A percentile compares a stretch with the other conserved stretches of the same genome.
phyloP scores from a whole-genome alignment of 2,329 filamentous ascomycete species.

The Penicillium glabrum region DNA sequence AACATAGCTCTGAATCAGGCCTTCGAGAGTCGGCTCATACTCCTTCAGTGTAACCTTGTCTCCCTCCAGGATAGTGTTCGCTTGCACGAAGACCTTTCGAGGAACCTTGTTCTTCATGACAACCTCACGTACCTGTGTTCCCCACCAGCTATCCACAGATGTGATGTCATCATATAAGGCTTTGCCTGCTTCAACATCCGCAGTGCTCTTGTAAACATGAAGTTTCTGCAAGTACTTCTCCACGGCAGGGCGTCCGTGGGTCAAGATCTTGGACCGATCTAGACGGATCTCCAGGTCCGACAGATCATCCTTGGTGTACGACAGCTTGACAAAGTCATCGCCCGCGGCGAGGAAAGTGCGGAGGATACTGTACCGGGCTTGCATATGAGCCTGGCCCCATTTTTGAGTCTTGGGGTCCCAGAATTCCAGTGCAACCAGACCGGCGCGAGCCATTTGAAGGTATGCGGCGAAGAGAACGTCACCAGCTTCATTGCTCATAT shows the following conservation, averaged over 20 bases:
- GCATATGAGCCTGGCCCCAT: constrained; percentile 91
- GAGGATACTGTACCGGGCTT: constrained; percentile 86
- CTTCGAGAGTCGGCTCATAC: constrained; percentile 77
- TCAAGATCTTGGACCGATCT: constrained; percentile 83
- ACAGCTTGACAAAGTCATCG: constrained; percentile 81
- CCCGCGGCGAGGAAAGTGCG: constrained; percentile 74
- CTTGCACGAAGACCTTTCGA: constrained; percentile 83
- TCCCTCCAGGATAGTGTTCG: constrained; percentile 73
- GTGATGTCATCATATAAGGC: constrained; percentile 84
- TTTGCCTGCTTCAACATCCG: constrained; percentile 74
- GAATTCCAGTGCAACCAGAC: constrained; percentile 83
- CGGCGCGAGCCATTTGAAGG: constrained; percentile 91
- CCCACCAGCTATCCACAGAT: constrained; percentile 80
- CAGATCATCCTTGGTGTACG: constrained; percentile 71
- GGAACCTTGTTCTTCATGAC: constrained; percentile 61
- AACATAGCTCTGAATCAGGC: constrained; percentile 80
- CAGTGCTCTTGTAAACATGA: constrained; percentile 89
- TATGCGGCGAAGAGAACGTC: constrained; percentile 88
- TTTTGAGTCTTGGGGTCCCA: constrained; percentile 90
- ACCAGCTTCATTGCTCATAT: constrained; percentile 75
- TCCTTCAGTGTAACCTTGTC: constrained; percentile 77
- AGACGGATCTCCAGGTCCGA: constrained; percentile 79
- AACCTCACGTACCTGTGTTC: constrained; percentile 67
- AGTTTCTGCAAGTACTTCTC: constrained; percentile 86
- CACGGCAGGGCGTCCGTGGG: constrained; percentile 77